Percentiles rank a stretch among this genome's conserved stretches.
phyloP scores from a whole-genome alignment of 2,329 filamentous ascomycete species.

The Septoria petroselini region DNA sequence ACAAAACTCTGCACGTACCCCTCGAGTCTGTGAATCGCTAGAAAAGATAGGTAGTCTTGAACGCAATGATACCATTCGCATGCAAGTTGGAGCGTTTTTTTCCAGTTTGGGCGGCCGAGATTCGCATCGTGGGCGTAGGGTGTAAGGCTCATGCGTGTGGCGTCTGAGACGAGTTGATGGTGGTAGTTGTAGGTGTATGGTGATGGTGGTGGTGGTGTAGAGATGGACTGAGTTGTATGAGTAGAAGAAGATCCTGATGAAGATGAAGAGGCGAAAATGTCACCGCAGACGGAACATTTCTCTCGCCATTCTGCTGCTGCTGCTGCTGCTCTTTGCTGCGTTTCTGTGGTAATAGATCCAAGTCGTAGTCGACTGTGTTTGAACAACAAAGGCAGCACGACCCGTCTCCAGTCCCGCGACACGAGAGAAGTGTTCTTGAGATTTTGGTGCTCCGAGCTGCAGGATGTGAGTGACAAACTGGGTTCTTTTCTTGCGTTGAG shows the following conservation, averaged over 20 bases:
- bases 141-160: neutral
- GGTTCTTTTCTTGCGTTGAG: slow-evolving; percentile 52
- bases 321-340: too few relatives aligned
- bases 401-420: slow-evolving; percentile 53
- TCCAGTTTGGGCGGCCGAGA: neutral
- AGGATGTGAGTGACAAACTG: slow-evolving; percentile 43
- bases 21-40: slow-evolving; percentile 21
- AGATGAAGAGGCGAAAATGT: too few relatives aligned
- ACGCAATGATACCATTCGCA: slow-evolving; percentile 27
- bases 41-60: slow-evolving; percentile 28
- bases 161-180: slow-evolving; percentile 5
- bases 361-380: slow-evolving; percentile 47
- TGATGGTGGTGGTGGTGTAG: too few relatives aligned
- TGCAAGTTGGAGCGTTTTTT: slow-evolving; percentile 21
- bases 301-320: too few relatives aligned
- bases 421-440: slow-evolving; percentile 55
- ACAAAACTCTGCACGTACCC: slow-evolving; percentile 47
- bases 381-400: slow-evolving; percentile 58
- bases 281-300: too few relatives aligned
- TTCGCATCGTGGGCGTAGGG: neutral
- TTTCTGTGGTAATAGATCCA: neutral
- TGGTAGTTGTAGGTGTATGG: too few relatives aligned
- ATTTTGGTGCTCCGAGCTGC: slow-evolving; percentile 36
- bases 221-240: too few relatives aligned
- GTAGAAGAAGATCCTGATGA: too few relatives aligned